Evolutionary conservation across 345 rosid genomes (phyloP), one percentile per base, ranked within the genome.

Genomic region (Brassica juncea): DNA sequence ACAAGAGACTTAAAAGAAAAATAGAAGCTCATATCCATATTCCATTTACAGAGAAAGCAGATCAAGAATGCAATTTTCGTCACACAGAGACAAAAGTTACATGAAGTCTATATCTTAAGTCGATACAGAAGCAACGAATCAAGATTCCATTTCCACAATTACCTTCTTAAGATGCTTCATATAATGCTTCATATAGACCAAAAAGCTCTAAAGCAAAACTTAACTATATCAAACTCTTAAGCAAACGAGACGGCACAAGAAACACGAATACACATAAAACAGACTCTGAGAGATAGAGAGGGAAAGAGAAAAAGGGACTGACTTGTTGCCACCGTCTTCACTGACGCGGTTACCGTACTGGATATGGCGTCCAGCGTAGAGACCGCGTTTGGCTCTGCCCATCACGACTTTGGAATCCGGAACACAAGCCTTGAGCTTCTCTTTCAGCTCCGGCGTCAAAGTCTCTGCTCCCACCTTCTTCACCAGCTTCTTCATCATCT

Each of bases 291-390:
- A 70, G 35, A 34, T 9, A 8, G 66, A 27, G 54, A 39, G 12
- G 0, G 47, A 42, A n/a, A n/a, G 1, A 8, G 71, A 39, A 28
- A 25, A 21, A 11, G 66, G 27, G 25, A 64, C 75, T 58, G 35
- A 91, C 98, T 91, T 95, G 89, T 95, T 95, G 65, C 98, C 97
- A 62, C 97, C 98, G 75, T 95, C 92, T 85, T 95, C 96, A 68
- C 99, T 93, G 84, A 93, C 80, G 2, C 82, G 89, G 73, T 95
- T 93, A 14, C 98, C 99, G 83, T 88, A 95, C 75, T 88, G 96
- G 83, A 95, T 91, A 78, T 95, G 98, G 54, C 93, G 91, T 68
- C 97, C 96, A 10, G 98, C 97, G 86, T 66, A 95, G 44, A 95
- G 86, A 37, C 99, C 96, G 34, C 94, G 93, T 68, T 93, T 86